Percentiles rank a stretch among this genome's conserved stretches.
Evolutionary conservation across 768 basidiomycete genomes (phyloP).

Genomic region (Suillus hirtellus): DNA sequence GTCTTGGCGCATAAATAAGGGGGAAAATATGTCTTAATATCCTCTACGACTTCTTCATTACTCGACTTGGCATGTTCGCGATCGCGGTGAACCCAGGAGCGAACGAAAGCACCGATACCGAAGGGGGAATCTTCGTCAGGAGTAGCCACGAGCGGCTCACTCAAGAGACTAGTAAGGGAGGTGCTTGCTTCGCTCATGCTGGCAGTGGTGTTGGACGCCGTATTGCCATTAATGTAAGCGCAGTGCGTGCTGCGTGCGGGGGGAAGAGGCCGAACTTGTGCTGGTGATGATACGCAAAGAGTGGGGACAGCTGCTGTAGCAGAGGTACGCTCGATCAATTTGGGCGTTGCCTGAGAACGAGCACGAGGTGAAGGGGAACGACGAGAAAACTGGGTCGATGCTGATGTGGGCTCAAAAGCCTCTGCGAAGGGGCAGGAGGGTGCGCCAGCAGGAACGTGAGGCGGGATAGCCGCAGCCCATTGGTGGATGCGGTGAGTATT

Average conservation of each 20-base stretch:
- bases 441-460: conserved; percentile 33
- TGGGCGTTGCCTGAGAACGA: conserved; percentile 31
- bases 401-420: conserved; percentile 1
- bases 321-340: conserved; percentile 36
- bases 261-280: conserved; percentile 26
- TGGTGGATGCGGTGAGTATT: conserved; percentile 24
- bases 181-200: conserved; percentile 43
- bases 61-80: conserved; percentile 28
- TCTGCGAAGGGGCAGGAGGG: conserved; percentile 30
- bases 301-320: conserved; percentile 41
- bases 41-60: conserved; percentile 31
- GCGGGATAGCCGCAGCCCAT: conserved; percentile 34
- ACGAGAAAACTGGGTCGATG: conserved; percentile 9
- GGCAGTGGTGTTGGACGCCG: conserved; percentile 34
- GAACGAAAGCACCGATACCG: conserved; percentile 45
- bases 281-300: conserved; percentile 50
- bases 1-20: conserved; percentile 22
- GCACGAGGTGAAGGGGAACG: conserved; percentile 16
- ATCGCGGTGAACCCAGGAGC: conserved; percentile 28
- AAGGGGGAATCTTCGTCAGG: conserved; percentile 43
- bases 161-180: conserved; percentile 52
- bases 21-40: conserved; percentile 33
- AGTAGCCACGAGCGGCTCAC: conserved; percentile 40
- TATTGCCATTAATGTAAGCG: conserved; percentile 30
- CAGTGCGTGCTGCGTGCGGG: conserved; percentile 37